A percentile compares a stretch with the other conserved stretches of the same genome.
phyloP scores from a whole-genome alignment of 192 early-diverging fungal species.

The Bifiguratus adelaidae region DNA sequence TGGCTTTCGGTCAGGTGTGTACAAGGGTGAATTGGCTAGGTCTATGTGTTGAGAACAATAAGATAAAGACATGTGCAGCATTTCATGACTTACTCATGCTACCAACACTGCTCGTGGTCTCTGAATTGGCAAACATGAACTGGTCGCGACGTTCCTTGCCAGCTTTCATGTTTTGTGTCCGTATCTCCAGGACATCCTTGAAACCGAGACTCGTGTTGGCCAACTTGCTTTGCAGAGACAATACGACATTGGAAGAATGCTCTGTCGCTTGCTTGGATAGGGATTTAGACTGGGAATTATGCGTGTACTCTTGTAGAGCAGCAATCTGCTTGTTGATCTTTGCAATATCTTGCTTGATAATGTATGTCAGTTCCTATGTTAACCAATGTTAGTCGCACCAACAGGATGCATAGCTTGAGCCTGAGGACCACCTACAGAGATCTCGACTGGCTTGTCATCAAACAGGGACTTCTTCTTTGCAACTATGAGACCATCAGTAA shows the following conservation, averaged over 20 bases:
- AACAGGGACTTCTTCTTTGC: constrained; percentile 96
- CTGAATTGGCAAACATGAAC: constrained; percentile 54
- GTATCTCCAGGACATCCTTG: constrained; percentile 92
- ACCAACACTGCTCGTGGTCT: constrained; percentile 19
- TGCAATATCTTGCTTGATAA: constrained; percentile 95
- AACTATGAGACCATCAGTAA: constrained; percentile 26
- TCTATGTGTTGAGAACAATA: background rate
- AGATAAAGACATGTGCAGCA: background rate
- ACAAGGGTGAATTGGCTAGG: constrained; percentile 44
- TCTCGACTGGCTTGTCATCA: constrained; percentile 93
- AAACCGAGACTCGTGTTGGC: constrained; percentile 85
- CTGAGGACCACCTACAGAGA: constrained; percentile 54
- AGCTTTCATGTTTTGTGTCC: constrained; percentile 93
- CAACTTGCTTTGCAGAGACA: constrained; percentile 83
- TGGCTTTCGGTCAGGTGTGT: constrained; percentile 18
- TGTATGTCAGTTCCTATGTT: constrained; percentile 72
- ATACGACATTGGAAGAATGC: constrained; percentile 88
- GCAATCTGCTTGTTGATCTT: constrained; percentile 90
- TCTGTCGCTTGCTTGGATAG: constrained; percentile 66
- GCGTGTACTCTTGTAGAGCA: constrained; percentile 62
- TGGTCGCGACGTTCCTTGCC: constrained; percentile 84
- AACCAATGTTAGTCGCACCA: background rate
- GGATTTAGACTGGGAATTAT: constrained; percentile 36
- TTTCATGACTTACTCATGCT: constrained; percentile 20
- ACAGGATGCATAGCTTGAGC: constrained; percentile 48